Evolutionary conservation across 2,329 filamentous ascomycete species (phyloP).

Genomic region (Epichloe sylvatica): DNA sequence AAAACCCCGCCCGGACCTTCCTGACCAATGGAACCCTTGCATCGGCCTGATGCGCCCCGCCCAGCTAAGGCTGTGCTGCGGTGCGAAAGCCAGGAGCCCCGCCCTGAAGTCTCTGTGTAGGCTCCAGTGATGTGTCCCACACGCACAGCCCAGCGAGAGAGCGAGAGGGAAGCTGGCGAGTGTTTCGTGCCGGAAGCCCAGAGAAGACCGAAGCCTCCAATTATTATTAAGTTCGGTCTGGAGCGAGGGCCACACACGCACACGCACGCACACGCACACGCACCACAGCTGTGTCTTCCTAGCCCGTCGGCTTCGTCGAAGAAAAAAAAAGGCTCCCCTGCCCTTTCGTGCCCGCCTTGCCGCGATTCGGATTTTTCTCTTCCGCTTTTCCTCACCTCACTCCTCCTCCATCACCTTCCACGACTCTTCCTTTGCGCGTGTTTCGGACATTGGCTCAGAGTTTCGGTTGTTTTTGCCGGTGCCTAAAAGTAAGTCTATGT

Average conservation of each 20-base stretch:
- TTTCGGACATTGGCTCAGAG: slow-evolving; percentile 30
- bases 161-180: neutral
- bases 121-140: neutral
- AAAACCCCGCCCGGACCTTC: neutral
- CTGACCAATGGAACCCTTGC: neutral
- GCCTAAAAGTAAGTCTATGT: slow-evolving; percentile 37
- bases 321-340: slow-evolving; percentile 22
- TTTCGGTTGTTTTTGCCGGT: slow-evolving; percentile 35
- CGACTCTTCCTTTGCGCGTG: slow-evolving; percentile 33
- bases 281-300: neutral
- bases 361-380: slow-evolving; percentile 14
- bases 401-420: slow-evolving; percentile 22
- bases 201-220: neutral
- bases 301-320: slow-evolving; percentile 6
- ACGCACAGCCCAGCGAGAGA: no score
- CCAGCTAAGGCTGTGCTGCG: slow-evolving; percentile 9
- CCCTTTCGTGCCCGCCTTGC: slow-evolving; percentile 21
- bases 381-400: slow-evolving; percentile 13
- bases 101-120: neutral
- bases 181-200: neutral
- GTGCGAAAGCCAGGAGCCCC: slow-evolving; percentile 5
- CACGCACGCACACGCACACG: neutral
- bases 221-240: neutral
- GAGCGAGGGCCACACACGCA: slow-evolving; percentile 1
- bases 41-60: slow-evolving; percentile 12